These are phyloP conservation scores for Chlamydomonas sphaeroides DNA, from an alignment of 139 green algal species.

Conservation along the genomic window DNA sequence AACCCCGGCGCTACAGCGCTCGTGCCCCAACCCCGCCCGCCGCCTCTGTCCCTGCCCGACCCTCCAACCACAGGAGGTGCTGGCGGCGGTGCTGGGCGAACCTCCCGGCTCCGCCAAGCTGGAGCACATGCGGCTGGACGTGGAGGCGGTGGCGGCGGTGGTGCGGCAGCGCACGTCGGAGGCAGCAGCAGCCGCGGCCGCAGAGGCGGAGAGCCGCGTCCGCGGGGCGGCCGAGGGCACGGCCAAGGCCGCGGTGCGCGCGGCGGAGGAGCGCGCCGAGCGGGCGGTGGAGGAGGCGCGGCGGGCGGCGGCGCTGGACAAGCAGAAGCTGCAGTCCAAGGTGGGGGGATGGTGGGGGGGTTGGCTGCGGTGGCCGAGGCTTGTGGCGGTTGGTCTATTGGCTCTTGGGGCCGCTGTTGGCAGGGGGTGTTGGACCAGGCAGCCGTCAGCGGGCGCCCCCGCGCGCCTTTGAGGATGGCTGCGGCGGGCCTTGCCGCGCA, in stretches of 20 bases:
- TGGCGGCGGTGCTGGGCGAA: slow-evolving; percentile 10
- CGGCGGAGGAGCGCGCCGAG: slow-evolving; percentile 2
- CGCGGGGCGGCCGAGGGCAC: neutral
- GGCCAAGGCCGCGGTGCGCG: neutral
- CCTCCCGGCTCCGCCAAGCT: slow-evolving; percentile 21
- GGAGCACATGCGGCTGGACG: slow-evolving; percentile 36
- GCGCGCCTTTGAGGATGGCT: too few species aligned
- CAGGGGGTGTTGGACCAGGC: too few species aligned
- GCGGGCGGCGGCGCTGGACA: slow-evolving; percentile 1
- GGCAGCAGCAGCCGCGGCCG: neutral
- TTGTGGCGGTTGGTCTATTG: too few species aligned
- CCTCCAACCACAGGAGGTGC: slow-evolving; percentile 12
- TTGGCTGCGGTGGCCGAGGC: too few species aligned
- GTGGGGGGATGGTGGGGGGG: neutral
- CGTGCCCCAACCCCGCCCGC: too few species aligned
- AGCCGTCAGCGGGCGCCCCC: too few species aligned
- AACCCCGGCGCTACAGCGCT: too few species aligned
- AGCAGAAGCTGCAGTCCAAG: slow-evolving; percentile 12
- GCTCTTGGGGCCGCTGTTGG: too few species aligned
- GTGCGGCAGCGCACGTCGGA: slow-evolving; percentile 22
- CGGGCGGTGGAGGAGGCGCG: neutral
- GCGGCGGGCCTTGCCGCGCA: too few species aligned
- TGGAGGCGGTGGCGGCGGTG: slow-evolving; percentile 8
- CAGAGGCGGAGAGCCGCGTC: slow-evolving; percentile 26
- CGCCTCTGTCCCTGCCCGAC: neutral